Conservation (phyloP, 768 basidiomycete species). For the Pulveroboletus sp. region DNA sequence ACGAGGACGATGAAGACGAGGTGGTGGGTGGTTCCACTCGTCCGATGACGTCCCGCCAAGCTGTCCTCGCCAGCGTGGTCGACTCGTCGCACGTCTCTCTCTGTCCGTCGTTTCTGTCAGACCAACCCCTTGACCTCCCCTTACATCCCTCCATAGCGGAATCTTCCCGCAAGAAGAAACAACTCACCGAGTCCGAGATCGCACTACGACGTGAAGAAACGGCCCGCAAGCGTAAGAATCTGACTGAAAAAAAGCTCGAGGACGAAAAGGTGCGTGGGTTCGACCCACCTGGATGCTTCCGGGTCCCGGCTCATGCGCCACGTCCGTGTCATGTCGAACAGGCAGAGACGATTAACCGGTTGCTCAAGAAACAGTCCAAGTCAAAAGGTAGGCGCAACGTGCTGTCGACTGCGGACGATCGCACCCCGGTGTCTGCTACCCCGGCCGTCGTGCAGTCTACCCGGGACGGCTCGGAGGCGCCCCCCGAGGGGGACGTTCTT, state of each 20-base stretch:
- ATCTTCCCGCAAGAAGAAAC: conserved; percentile 42
- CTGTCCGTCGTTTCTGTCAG: background rate
- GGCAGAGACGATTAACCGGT: conserved; percentile 85
- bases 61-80: background rate
- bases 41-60: conserved; percentile 1
- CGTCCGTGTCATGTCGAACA: conserved; percentile 22
- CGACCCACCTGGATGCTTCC: too few relatives aligned
- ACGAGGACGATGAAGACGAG: background rate
- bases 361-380: conserved; percentile 80
- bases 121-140: too few relatives aligned
- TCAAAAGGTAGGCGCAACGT: conserved; percentile 57
- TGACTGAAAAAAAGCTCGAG: conserved; percentile 24
- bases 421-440: conserved; percentile 29
- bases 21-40: background rate
- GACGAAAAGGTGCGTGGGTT: conserved; percentile 45
- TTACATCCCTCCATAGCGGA: background rate
- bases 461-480: conserved; percentile 27
- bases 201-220: conserved; percentile 76
- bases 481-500: conserved; percentile 37
- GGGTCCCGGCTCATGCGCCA: background rate
- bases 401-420: conserved; percentile 45
- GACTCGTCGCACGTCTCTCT: background rate
- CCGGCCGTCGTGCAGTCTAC: conserved; percentile 27
- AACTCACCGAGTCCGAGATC: conserved; percentile 66
- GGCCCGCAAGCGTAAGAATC: conserved; percentile 72